Conservation (phyloP, 2,329 filamentous ascomycete genomes). For the Calonectria pseudoturangicola region DNA sequence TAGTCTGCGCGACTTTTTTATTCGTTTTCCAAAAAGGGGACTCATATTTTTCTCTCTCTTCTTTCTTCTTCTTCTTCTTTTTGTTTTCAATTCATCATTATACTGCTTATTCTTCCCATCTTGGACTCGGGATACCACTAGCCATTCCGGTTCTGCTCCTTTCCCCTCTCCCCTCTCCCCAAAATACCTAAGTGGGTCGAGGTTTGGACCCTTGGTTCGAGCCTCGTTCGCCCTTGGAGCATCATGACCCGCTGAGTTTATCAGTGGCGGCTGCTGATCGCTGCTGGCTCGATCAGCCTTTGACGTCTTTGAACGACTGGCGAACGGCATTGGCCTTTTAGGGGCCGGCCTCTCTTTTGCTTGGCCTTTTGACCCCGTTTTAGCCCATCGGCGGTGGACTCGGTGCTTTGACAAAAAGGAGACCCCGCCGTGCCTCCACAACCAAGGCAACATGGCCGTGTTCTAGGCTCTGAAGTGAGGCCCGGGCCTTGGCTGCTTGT, state of each 20-base stretch:
- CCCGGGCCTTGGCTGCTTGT: too few species aligned
- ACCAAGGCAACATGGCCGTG: neutral
- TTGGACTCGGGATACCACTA: neutral
- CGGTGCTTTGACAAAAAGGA: neutral
- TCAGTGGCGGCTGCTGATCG: conserved; percentile 4
- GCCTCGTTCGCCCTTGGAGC: neutral
- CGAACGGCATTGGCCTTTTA: neutral
- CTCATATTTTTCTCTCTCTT: too few species aligned
- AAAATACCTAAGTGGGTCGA: neutral
- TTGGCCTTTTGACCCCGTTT: neutral
- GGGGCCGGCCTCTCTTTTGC: too few species aligned
- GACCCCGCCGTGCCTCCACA: neutral
- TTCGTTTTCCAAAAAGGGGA: too few species aligned
- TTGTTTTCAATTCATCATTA: too few species aligned
- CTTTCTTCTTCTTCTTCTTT: too few species aligned
- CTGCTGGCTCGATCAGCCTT: conserved; percentile 7
- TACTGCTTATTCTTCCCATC: too few species aligned
- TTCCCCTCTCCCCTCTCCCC: neutral
- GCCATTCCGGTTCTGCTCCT: neutral
- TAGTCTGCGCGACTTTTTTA: too few species aligned
- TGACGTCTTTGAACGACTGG: conserved; percentile 10
- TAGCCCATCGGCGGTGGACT: neutral
- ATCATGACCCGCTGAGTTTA: conserved; percentile 18
- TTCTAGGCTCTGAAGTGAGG: conserved; percentile 5
- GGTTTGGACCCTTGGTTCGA: conserved; percentile 9